phyloP scores from a whole-genome alignment of 345 rosid species.

The Lumnitzera racemosa region DNA sequence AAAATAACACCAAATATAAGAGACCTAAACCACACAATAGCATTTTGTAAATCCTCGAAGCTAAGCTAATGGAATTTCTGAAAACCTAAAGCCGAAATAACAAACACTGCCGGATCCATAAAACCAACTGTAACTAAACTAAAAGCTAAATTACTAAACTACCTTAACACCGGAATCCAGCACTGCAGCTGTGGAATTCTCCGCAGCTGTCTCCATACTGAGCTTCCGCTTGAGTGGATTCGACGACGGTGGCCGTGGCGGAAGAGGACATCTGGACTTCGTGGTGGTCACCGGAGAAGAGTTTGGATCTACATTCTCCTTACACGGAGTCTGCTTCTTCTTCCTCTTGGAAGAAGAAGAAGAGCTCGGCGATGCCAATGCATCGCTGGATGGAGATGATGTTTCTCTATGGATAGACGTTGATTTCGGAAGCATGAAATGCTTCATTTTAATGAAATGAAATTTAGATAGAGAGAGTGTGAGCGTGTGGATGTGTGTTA shows the following conservation, averaged over 20 bases:
- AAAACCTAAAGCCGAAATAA: not conserved
- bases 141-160: not conserved
- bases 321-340: conserved; percentile 39
- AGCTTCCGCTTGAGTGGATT: conserved; percentile 96
- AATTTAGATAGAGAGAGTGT: conserved; percentile 6
- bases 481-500: not conserved
- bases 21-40: too few relatives aligned
- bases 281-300: conserved; percentile 28
- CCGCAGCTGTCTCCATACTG: conserved; percentile 30
- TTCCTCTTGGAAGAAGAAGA: conserved; percentile 26
- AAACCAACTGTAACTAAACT: not conserved
- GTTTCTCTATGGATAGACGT: conserved; percentile 37
- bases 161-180: conserved; percentile 74
- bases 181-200: conserved; percentile 24
- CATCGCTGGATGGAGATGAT: conserved; percentile 16
- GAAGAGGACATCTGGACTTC: conserved; percentile 58
- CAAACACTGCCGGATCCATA: not conserved
- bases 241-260: conserved; percentile 83
- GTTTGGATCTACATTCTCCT: conserved; percentile 51
- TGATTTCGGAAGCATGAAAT: conserved; percentile 71
- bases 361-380: conserved; percentile 40
- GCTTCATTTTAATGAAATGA: conserved; percentile 38
- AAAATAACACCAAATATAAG: too few relatives aligned
- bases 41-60: too few relatives aligned
- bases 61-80: too few relatives aligned